These are phyloP conservation scores for Spathaspora girioi DNA, from an alignment of 805 yeast genomes.

Conservation along the genomic window DNA sequence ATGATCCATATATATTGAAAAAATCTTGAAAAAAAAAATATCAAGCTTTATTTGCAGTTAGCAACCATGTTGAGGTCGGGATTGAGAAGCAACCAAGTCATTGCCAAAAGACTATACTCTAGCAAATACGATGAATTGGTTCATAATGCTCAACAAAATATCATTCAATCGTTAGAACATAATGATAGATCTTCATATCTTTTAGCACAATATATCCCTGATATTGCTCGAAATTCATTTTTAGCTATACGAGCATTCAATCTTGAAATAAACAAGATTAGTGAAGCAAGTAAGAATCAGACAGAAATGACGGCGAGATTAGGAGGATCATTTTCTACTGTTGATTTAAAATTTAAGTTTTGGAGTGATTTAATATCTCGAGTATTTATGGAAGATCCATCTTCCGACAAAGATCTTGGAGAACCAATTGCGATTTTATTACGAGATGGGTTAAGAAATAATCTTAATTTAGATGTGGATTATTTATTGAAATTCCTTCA, in stretches of 20 bases:
- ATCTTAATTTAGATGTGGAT: slow-evolving; percentile 47
- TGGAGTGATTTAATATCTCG: slow-evolving; percentile 64
- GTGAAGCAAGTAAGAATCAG: slow-evolving; percentile 22
- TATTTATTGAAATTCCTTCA: slow-evolving; percentile 59
- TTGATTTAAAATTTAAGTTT: slow-evolving; percentile 60
- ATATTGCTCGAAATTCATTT: slow-evolving; percentile 56
- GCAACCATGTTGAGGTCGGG: background rate
- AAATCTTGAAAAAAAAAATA: background rate
- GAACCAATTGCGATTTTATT: slow-evolving; percentile 67
- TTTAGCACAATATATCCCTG: slow-evolving; percentile 67
- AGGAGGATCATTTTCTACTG: slow-evolving; percentile 31
- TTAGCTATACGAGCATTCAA: slow-evolving; percentile 65
- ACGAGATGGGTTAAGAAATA: slow-evolving; percentile 47
- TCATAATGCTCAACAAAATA: slow-evolving; percentile 36
- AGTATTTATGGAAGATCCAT: slow-evolving; percentile 34
- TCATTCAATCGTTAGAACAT: slow-evolving; percentile 40
- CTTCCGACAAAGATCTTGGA: slow-evolving; percentile 36
- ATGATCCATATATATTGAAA: background rate
- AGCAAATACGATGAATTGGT: slow-evolving; percentile 4
- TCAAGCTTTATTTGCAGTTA: background rate
- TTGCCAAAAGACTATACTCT: background rate
- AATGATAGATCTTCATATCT: slow-evolving; percentile 63
- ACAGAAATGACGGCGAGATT: slow-evolving; percentile 23
- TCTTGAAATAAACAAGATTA: slow-evolving; percentile 55
- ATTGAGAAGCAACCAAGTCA: background rate